Percentiles rank a stretch among this genome's conserved stretches.
Conservation (phyloP, 768 basidiomycete genomes). For the Royoungia palumana region DNA sequence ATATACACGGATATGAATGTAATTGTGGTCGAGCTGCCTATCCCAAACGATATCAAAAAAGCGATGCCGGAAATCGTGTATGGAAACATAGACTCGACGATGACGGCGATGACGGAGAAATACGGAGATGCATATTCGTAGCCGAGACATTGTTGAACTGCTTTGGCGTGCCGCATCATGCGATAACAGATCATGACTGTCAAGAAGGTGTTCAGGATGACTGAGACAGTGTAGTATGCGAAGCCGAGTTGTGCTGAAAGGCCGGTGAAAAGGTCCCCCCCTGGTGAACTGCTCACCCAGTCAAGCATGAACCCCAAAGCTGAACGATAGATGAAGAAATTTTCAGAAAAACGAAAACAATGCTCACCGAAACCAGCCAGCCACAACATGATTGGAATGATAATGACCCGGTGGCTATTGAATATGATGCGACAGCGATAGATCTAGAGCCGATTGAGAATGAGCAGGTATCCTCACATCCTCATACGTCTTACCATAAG, state of each 20-base stretch:
- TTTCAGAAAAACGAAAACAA: not conserved
- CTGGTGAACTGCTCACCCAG: not conserved
- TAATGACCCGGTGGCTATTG: constrained; percentile 6
- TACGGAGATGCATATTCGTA: constrained; percentile 3
- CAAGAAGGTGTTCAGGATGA: constrained; percentile 2
- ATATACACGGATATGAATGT: not conserved
- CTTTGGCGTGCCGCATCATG: not conserved
- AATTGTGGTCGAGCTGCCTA: not conserved
- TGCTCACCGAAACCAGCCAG: constrained; percentile 9
- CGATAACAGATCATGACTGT: constrained; percentile 10
- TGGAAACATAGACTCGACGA: constrained; percentile 17
- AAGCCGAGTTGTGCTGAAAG: not conserved
- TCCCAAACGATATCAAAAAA: constrained; percentile 2
- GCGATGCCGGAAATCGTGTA: constrained; percentile 5
- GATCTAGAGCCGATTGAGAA: constrained; percentile 21
- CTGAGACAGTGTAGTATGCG: not conserved
- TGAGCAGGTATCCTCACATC: not conserved
- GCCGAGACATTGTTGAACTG: not conserved
- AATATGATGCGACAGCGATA: constrained; percentile 37
- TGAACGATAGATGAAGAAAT: not conserved
- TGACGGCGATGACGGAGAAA: not conserved
- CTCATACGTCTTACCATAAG: constrained; percentile 19
- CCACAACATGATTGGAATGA: constrained; percentile 13
- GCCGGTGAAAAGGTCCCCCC: not conserved
- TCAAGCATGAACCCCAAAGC: not conserved